Percentiles rank a stretch among this genome's conserved stretches.
phyloP scores from a whole-genome alignment of 2,329 filamentous ascomycete species.

The Mollisia scopiformis region DNA sequence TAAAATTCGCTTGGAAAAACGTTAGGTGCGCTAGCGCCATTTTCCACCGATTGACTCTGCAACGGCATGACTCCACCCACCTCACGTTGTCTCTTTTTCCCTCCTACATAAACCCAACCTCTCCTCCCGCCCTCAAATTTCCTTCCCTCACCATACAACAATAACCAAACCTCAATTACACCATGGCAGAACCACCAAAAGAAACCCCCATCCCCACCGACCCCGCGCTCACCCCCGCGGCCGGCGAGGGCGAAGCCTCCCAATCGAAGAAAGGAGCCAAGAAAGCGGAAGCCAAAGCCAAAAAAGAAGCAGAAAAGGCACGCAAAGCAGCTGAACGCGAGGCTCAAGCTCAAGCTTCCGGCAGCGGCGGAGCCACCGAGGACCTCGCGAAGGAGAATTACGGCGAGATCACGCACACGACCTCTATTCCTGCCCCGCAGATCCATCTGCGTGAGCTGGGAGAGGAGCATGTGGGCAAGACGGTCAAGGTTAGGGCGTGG shows the following conservation, averaged over 20 bases:
- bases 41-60: conserved; percentile 20
- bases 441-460: conserved; percentile 65
- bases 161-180: conserved; percentile 5
- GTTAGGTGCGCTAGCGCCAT: conserved; percentile 17
- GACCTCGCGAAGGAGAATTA: conserved; percentile 79
- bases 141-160: not conserved
- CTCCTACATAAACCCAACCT: conserved; percentile 2
- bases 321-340: conserved; percentile 73
- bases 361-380: conserved; percentile 64
- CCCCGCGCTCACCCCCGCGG: conserved; percentile 16
- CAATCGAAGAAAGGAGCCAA: conserved; percentile 79
- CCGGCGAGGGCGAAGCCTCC: conserved; percentile 16
- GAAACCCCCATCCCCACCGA: conserved; percentile 16
- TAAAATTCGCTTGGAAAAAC: conserved; percentile 22
- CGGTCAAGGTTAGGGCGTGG: conserved; percentile 76
- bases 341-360: conserved; percentile 67
- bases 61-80: conserved; percentile 22
- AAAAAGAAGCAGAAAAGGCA: conserved; percentile 85
- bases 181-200: conserved; percentile 21
- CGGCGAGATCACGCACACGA: conserved; percentile 66
- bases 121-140: not conserved
- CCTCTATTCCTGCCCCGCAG: conserved; percentile 55
- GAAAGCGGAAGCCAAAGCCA: conserved; percentile 84
- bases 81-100: conserved; percentile 5
- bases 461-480: conserved; percentile 68